Evolutionary conservation across 2,329 filamentous ascomycete species (phyloP).

Genomic region (Paraphoma sp.): DNA sequence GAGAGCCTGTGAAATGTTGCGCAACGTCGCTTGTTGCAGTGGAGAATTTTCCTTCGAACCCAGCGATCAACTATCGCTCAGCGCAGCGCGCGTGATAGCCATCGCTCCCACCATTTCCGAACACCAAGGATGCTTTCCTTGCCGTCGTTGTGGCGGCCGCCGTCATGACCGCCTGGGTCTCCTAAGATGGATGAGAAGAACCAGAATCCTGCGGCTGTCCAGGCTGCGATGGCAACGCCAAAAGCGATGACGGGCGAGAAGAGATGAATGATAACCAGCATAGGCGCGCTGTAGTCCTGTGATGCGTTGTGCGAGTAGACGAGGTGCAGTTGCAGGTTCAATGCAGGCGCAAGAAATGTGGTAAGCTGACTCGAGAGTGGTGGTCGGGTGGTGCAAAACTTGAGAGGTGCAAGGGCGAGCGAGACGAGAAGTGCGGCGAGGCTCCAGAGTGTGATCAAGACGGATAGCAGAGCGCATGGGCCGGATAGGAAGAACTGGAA

Average conservation of each 20-base stretch:
- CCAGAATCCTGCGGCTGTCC: slow-evolving; percentile 69
- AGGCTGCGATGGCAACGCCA: slow-evolving; percentile 62
- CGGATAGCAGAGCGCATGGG: slow-evolving; percentile 62
- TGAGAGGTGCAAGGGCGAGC: slow-evolving; percentile 59
- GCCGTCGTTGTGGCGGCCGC: slow-evolving; percentile 62
- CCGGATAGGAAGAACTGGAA: slow-evolving; percentile 61
- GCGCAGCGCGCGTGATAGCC: slow-evolving; percentile 54
- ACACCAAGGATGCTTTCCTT: slow-evolving; percentile 65
- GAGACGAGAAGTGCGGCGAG: slow-evolving; percentile 55
- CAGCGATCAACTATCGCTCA: slow-evolving; percentile 7
- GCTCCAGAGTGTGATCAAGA: slow-evolving; percentile 62
- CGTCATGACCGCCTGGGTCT: slow-evolving; percentile 66
- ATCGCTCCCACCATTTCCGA: slow-evolving; percentile 66
- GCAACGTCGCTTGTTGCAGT: slow-evolving; percentile 2
- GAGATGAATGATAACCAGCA: slow-evolving; percentile 61
- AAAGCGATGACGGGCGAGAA: slow-evolving; percentile 64
- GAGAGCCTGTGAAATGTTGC: slow-evolving; percentile 4
- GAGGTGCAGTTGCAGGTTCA: slow-evolving; percentile 59
- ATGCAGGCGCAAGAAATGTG: slow-evolving; percentile 59
- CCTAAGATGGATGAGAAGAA: slow-evolving; percentile 66
- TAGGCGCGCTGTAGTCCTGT: slow-evolving; percentile 48
- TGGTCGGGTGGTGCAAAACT: slow-evolving; percentile 58
- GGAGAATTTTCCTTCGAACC: background rate
- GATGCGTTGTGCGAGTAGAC: slow-evolving; percentile 52
- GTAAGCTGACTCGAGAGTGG: slow-evolving; percentile 59